Evolutionary conservation across 2,329 filamentous ascomycete genomes (phyloP).

Genomic region (Falciphora oryzae): DNA sequence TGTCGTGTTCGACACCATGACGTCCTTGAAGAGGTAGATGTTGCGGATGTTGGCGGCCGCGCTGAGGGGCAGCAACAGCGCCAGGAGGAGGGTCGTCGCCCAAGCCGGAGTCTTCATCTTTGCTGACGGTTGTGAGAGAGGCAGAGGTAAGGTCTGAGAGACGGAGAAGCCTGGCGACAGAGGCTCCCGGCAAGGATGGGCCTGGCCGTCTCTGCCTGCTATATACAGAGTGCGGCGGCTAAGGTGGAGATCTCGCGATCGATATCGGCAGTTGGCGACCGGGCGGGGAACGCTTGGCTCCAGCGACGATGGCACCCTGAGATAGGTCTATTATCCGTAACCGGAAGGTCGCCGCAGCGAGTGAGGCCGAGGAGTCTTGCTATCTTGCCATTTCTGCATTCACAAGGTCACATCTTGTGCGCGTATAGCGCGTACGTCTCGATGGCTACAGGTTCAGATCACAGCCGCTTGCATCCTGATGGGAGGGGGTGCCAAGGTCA

Average conservation of each 20-base stretch:
- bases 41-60: slow-evolving; percentile 16
- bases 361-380: neutral
- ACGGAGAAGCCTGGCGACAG: neutral
- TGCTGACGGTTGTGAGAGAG: neutral
- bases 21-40: slow-evolving; percentile 38
- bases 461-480: neutral
- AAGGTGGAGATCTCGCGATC: neutral
- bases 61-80: slow-evolving; percentile 1
- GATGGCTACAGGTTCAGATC: neutral
- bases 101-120: slow-evolving; percentile 7
- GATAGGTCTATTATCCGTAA: neutral
- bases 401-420: neutral
- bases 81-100: neutral
- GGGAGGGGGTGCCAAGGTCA: neutral
- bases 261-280: neutral
- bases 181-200: too few species aligned
- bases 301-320: neutral
- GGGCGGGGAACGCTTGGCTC: neutral
- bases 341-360: neutral
- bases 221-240: neutral
- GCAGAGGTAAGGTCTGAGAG: neutral
- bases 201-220: neutral
- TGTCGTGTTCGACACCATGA: slow-evolving; percentile 37
- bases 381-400: neutral
- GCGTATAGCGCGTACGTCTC: neutral